Base-by-base conservation (phyloP, 2,329 filamentous ascomycete genomes). In the Cercospora janseana region DNA sequence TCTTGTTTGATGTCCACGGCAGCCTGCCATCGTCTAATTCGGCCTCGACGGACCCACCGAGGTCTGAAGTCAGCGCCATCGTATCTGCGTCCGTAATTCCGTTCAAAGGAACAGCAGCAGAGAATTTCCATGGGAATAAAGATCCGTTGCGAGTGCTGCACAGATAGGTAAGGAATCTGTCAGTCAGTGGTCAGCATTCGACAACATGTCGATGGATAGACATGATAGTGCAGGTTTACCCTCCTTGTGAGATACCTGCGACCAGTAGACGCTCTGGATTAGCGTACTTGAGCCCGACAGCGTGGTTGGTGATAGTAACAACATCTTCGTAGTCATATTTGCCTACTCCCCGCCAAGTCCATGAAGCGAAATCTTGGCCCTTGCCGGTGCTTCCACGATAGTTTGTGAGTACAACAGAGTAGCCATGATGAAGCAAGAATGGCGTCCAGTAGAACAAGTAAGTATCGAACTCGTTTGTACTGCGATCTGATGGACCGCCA, bases 131-230 rank as follows among this genome's bases (percentile, higher is more conserved):
- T 59, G 54, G 1, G 49, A 58, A 44, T 67, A 46, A 61, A 1
- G 60, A 49, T 4, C 68, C 68, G 47, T 72, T 71, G 10, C 70
- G 65, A 2, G 69, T 68, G 18, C 61, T 60, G 21, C 61, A 63
- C 1, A 74, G 61, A 52, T 70, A 72, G 2, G 66, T 60, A 0
- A 74, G 53, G 10, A 67, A 69, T 2, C 72, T 71, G 7, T 71
- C 72, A n/a, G n/a, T n/a, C n/a, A n/a, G n/a, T n/a, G n/a, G n/a
- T n/a, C n/a, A n/a, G n/a, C n/a, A n/a, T n/a, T n/a, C n/a, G n/a
- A n/a, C n/a, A n/a, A n/a, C n/a, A n/a, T n/a, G n/a, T n/a, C n/a
- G n/a, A n/a, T n/a, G n/a, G n/a, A n/a, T n/a, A n/a, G n/a, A n/a
- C n/a, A n/a, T n/a, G n/a, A n/a, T n/a, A n/a, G n/a, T n/a, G n/a